phyloP scores from a whole-genome alignment of 805 yeast genomes.

The Zygosaccharomyces pseudorouxii region DNA sequence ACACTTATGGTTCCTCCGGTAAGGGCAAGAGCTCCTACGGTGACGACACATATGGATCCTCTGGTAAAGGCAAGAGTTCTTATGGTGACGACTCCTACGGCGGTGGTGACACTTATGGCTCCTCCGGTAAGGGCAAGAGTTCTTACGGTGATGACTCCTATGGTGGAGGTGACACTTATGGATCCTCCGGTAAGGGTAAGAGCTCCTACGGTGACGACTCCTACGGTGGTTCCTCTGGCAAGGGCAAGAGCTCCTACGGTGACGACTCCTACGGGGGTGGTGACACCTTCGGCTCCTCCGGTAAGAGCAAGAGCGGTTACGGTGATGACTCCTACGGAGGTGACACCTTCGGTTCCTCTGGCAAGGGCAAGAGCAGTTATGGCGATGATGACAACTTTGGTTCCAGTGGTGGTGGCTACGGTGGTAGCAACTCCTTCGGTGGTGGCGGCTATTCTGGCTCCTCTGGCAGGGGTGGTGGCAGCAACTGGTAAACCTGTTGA shows the following conservation, averaged over 20 bases:
- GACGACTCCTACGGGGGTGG: constrained; percentile 28
- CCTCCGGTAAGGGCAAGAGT: constrained; percentile 21
- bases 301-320: constrained; percentile 24
- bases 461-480: constrained; percentile 6
- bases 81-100: constrained; percentile 14
- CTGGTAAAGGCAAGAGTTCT: constrained; percentile 19
- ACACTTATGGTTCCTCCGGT: constrained; percentile 25
- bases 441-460: constrained; percentile 7
- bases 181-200: constrained; percentile 24
- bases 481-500: constrained; percentile 1
- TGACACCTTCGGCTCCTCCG: constrained; percentile 23
- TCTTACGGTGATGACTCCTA: constrained; percentile 11
- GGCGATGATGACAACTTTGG: constrained; percentile 18
- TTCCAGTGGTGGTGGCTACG: constrained; percentile 17
- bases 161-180: constrained; percentile 19
- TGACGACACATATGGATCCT: constrained; percentile 24
- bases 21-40: constrained; percentile 22
- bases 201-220: constrained; percentile 18
- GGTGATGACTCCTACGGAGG: constrained; percentile 13
- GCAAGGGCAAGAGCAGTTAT: constrained; percentile 13
- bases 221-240: constrained; percentile 13
- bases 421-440: constrained; percentile 29
- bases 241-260: constrained; percentile 24
- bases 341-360: constrained; percentile 8
- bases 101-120: neutral